Evolutionary conservation across 371 early-diverging fungal species (phyloP), one percentile per base, ranked within the genome.

Genomic region (Saksenaea vasiformis): DNA sequence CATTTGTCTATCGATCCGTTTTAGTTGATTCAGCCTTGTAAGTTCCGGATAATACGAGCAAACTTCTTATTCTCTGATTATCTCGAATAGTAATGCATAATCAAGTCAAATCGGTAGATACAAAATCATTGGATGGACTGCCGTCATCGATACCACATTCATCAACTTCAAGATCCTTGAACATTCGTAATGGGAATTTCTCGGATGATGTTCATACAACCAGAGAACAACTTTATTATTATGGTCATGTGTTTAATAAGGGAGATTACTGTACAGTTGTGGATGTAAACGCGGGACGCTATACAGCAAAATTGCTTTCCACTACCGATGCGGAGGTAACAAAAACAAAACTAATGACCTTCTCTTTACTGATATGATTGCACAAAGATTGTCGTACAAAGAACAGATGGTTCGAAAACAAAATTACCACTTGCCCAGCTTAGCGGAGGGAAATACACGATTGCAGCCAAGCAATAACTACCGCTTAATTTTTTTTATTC

Each of bases 321-420:
- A 62, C 65, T 11, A 65, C 58, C 1, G 72, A 72, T 19, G 60
- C 63, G 9, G 72, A 72, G 68, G 72, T 72, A 58, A 63, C 19
- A 4, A 9, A 8, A 26, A 2, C 7, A 39, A 24, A 10, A 2
- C n/a, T 14, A n/a, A 15, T 8, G 15, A 15, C 19, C 10, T 27
- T 27, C 14, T 22, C 26, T 38, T 7, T 55, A 4, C 22, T 51
- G 34, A 53, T 34, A 39, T 36, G n/a, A 55, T 22, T 36, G 51
- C n/a, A 51, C 22, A 22, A 24, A 72, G 72, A 68, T 67, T 41
- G 37, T 58, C 17, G 63, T 72, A 14, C 72, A 72, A 36, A 61
- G 72, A 37, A 72, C 72, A 28, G 72, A 72, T 39, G 72, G 72
- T 7, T 72, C 72, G 11, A 72, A 68, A 56, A 68, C 72, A 37